Evolutionary conservation across 1,284 basidiomycete species (phyloP), one percentile per base, ranked within the genome.

Genomic region (Heliocybe sulcata): DNA sequence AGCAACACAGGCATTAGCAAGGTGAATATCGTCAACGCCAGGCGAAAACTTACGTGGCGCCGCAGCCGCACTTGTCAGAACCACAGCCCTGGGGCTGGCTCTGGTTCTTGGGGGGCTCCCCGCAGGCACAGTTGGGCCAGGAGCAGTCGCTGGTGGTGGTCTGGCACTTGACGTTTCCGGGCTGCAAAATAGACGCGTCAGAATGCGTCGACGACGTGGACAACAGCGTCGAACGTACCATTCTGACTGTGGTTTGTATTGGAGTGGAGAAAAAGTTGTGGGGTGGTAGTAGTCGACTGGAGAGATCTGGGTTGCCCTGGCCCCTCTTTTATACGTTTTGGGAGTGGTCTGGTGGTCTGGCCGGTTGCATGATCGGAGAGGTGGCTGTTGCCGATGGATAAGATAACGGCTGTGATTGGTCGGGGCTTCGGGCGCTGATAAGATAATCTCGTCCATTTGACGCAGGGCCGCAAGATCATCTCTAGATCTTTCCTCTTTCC

Each of bases 61-160:
- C 59, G 33, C 60, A 59, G 52, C 45, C 48, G 55, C 60, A 62
- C 47, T 25, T 35, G 19, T 53, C 49, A 12, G 54, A 54, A 31
- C 55, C 59, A 35, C 59, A 60, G n/a, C 23, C 47, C n/a, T 25
- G 22, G 16, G n/a, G 23, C 27, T 31, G 23, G 48, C 53, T 51
- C 61, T 61, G 38, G 57, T 59, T 61, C 56, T 60, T 60, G 54
- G 57, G 57, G 45, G 60, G 49, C 14, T 56, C 53, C 25, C 55
- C 59, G 52, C 61, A 63, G 33, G 54, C 53, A 50, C 61, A 63
- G 59, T 61, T 60, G 38, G 61, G 61, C 52, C 56, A 61, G 12
- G 35, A 33, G 51, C 59, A 57, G 54, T 47, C 53, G 45, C 27
- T 54, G 52, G 55, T 38, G 25, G 52, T 26, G 47, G 47, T 49